phyloP scores from a whole-genome alignment of 1,284 basidiomycete genomes.

The Gymnopus androsaceus region DNA sequence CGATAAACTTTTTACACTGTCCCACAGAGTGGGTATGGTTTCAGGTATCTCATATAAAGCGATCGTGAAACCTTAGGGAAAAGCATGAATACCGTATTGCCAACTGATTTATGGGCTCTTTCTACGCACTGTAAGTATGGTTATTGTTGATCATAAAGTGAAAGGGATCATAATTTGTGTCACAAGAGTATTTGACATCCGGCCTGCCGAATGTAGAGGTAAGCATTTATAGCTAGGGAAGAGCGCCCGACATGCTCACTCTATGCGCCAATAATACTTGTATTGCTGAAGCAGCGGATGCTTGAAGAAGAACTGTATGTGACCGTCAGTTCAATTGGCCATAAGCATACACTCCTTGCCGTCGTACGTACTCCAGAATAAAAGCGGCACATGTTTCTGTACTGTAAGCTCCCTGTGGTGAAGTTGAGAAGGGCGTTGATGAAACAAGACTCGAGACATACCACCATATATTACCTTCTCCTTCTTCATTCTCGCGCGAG shows the following conservation, averaged over 20 bases:
- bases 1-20: slow-evolving; percentile 57
- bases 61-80: slow-evolving; percentile 60
- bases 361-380: slow-evolving; percentile 61
- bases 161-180: slow-evolving; percentile 76
- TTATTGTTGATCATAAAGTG: slow-evolving; percentile 71
- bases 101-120: too few relatives aligned
- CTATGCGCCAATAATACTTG: slow-evolving; percentile 76
- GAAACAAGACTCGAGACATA: slow-evolving; percentile 10
- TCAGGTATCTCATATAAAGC: slow-evolving; percentile 76
- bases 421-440: background rate
- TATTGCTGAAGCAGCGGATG: slow-evolving; percentile 69
- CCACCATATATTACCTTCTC: slow-evolving; percentile 57
- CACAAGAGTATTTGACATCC: slow-evolving; percentile 72
- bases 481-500: slow-evolving; percentile 51
- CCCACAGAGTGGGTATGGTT: slow-evolving; percentile 82
- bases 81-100: too few relatives aligned
- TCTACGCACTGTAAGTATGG: slow-evolving; percentile 63
- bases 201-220: slow-evolving; percentile 43
- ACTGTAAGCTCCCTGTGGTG: slow-evolving; percentile 34
- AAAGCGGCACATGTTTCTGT: slow-evolving; percentile 78
- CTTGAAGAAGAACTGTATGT: slow-evolving; percentile 62
- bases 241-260: slow-evolving; percentile 32
- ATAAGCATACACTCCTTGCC: background rate
- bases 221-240: background rate
- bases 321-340: too few relatives aligned